A percentile compares a stretch with the other conserved stretches of the same genome.
Conservation (phyloP, 495 filamentous ascomycete genomes). For the Xylaria castorea region DNA sequence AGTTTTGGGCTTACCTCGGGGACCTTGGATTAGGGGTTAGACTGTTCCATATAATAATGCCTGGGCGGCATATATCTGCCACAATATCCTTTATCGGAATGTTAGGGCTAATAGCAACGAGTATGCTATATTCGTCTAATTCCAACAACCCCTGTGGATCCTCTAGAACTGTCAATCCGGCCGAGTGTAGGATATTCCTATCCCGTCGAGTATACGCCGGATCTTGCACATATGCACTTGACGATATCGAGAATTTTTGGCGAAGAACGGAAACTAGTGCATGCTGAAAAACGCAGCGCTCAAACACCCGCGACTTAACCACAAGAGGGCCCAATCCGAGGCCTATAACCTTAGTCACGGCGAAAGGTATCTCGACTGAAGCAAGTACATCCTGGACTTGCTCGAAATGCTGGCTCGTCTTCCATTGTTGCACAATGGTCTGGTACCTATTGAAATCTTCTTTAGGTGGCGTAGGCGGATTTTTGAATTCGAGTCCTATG, state of each 20-base stretch:
- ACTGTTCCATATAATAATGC: constrained; percentile 40
- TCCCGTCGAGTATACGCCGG: constrained; percentile 28
- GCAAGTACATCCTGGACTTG: constrained; percentile 27
- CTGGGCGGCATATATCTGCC: constrained; percentile 41
- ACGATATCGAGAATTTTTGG: constrained; percentile 20
- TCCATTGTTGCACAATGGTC: constrained; percentile 30
- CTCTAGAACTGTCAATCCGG: constrained; percentile 32
- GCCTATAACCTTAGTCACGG: constrained; percentile 28
- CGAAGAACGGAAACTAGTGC: constrained; percentile 25
- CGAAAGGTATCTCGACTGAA: constrained; percentile 29
- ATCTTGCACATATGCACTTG: constrained; percentile 19
- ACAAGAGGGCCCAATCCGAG: constrained; percentile 21
- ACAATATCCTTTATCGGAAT: constrained; percentile 38
- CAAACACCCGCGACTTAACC: constrained; percentile 19
- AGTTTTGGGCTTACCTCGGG: constrained; percentile 9
- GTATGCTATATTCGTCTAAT: constrained; percentile 37
- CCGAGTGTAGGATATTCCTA: constrained; percentile 26
- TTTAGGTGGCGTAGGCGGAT: constrained; percentile 25
- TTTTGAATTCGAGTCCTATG: constrained; percentile 3
- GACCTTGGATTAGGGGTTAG: neutral
- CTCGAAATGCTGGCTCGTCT: constrained; percentile 28
- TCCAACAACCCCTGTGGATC: constrained; percentile 42
- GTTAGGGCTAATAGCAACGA: constrained; percentile 34
- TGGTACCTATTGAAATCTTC: constrained; percentile 28
- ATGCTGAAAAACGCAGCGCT: constrained; percentile 22